Evolutionary conservation across 768 basidiomycete genomes (phyloP).

Genomic region (Mycena kentingensis): DNA sequence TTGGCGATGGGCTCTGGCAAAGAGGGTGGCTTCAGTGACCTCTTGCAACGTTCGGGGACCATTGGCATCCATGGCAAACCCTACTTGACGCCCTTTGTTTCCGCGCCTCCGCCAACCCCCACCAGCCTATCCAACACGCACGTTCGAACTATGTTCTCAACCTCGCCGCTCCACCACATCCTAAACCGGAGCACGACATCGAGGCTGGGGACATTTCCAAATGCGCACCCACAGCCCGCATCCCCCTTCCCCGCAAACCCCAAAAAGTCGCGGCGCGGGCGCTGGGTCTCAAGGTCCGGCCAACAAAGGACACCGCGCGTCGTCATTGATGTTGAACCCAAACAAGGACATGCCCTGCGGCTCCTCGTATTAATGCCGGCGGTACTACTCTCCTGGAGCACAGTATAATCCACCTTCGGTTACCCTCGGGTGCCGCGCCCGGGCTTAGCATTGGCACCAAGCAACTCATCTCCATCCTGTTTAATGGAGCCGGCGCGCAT

Average conservation of each 20-base stretch:
- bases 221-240: constrained; percentile 69
- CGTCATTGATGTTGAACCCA: too few relatives aligned
- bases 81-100: constrained; percentile 38
- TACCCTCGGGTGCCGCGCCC: too few relatives aligned
- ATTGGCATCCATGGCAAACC: constrained; percentile 82
- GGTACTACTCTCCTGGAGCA: too few relatives aligned
- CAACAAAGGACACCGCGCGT: too few relatives aligned
- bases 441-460: too few relatives aligned
- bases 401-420: too few relatives aligned
- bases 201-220: constrained; percentile 41
- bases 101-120: constrained; percentile 15
- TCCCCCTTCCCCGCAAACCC: constrained; percentile 68
- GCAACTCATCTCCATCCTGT: too few relatives aligned
- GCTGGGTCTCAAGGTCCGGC: too few relatives aligned
- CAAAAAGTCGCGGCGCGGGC: too few relatives aligned
- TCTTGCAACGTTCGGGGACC: constrained; percentile 66
- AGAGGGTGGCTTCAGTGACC: constrained; percentile 25
- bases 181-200: constrained; percentile 34
- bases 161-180: constrained; percentile 43
- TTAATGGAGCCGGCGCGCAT: too few relatives aligned
- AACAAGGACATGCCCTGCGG: too few relatives aligned
- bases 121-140: constrained; percentile 62
- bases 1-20: constrained; percentile 36
- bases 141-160: constrained; percentile 90
- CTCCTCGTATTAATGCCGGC: too few relatives aligned